Percentiles rank a stretch among this genome's conserved stretches.
phyloP scores from a whole-genome alignment of 2,329 filamentous ascomycete species.

The Colletotrichum musicola region DNA sequence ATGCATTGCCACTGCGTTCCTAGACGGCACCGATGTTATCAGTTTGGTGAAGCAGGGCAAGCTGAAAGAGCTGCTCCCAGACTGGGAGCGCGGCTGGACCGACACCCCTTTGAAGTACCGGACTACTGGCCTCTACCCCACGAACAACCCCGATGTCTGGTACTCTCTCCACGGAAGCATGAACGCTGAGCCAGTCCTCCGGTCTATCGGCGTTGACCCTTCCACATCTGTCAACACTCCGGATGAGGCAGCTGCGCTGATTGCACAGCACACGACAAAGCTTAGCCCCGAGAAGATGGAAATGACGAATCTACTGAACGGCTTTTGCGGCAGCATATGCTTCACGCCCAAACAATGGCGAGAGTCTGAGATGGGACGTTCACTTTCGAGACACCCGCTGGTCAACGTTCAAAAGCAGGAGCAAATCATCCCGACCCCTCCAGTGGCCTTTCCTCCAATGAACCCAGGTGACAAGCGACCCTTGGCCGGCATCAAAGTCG shows the following conservation, averaged over 20 bases:
- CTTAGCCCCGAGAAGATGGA: conserved; percentile 35
- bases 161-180: conserved; percentile 66
- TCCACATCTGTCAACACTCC: conserved; percentile 12
- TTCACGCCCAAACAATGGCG: conserved; percentile 33
- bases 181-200: conserved; percentile 55
- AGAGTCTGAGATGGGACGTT: conserved; percentile 32
- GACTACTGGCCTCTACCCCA: conserved; percentile 61
- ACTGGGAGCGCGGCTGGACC: conserved; percentile 33
- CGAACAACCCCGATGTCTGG: conserved; percentile 58
- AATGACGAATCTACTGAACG: conserved; percentile 27
- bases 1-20: conserved; percentile 27
- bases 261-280: conserved; percentile 19
- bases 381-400: conserved; percentile 40
- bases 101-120: conserved; percentile 52
- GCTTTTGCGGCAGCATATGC: conserved; percentile 33
- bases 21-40: conserved; percentile 26
- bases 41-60: conserved; percentile 28
- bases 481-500: conserved; percentile 61
- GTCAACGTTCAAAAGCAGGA: conserved; percentile 53
- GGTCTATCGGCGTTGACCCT: conserved; percentile 58
- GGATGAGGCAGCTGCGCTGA: conserved; percentile 24
- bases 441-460: conserved; percentile 49
- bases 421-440: conserved; percentile 50
- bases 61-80: conserved; percentile 24
- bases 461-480: conserved; percentile 47